Percentiles rank a stretch among this genome's conserved stretches.
These are phyloP conservation scores for Monilinia laxa DNA, from an alignment of 2,329 filamentous ascomycete species.

Conservation along the genomic window DNA sequence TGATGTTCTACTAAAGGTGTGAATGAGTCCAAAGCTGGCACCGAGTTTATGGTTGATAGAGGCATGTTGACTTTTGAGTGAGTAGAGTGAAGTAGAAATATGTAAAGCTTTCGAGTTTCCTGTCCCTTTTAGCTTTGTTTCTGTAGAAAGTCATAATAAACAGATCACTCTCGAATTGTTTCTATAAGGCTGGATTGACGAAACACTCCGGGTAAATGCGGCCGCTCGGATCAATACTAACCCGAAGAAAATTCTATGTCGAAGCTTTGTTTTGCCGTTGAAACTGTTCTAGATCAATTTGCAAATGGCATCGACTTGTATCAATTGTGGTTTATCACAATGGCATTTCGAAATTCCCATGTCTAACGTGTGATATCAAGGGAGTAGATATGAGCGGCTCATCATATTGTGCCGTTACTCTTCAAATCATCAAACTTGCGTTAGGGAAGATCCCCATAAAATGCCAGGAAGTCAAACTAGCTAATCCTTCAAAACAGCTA, in stretches of 20 bases:
- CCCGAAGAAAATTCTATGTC: not conserved
- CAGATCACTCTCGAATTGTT: conserved; percentile 6
- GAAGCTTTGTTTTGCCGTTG: no score
- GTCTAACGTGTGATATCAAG: not conserved
- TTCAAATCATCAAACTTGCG: not conserved
- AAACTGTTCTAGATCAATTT: not conserved
- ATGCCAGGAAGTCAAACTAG: not conserved
- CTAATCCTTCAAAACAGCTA: not conserved
- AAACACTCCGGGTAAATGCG: not conserved
- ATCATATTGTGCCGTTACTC: not conserved
- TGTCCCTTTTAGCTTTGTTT: not conserved
- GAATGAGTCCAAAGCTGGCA: conserved; percentile 60
- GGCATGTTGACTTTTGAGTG: conserved; percentile 30
- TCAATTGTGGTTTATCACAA: not conserved
- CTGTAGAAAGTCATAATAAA: not conserved
- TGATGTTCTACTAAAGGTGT: conserved; percentile 67
- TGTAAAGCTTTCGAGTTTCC: not conserved
- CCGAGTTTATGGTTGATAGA: conserved; percentile 53
- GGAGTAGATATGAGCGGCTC: not conserved
- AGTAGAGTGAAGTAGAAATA: not conserved
- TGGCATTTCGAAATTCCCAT: not conserved
- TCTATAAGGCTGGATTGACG: not conserved
- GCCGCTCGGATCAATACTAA: not conserved
- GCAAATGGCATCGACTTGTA: not conserved
- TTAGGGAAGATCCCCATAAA: not conserved